Percentiles rank a stretch among this genome's conserved stretches.
Conservation (phyloP, 129 eudicot species). For the Chrysanthemum seticuspe region DNA sequence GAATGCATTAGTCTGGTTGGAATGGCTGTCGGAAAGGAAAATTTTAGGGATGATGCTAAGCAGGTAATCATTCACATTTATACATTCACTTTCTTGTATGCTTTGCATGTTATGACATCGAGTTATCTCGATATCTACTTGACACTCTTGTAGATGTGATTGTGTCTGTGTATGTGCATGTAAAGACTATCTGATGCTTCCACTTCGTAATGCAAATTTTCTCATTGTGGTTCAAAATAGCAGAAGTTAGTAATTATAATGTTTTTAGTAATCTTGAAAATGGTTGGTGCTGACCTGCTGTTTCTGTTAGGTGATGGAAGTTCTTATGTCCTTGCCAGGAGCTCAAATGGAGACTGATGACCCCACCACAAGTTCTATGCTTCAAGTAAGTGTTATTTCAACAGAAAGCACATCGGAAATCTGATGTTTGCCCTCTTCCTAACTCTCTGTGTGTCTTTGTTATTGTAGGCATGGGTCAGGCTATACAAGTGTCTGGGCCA, state of each 20-base stretch:
- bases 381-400: slow-evolving; percentile 58
- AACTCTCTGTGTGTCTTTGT: background rate
- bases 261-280: background rate
- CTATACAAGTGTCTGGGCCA: slow-evolving; percentile 99
- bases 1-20: slow-evolving; percentile 98
- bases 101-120: background rate
- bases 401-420: slow-evolving; percentile 7
- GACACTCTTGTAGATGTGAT: too few species aligned
- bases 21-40: slow-evolving; percentile 99
- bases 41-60: slow-evolving; percentile 93
- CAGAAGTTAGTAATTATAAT: too few species aligned
- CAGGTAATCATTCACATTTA: slow-evolving; percentile 46
- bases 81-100: background rate
- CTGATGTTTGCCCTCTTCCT: background rate
- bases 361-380: slow-evolving; percentile 99
- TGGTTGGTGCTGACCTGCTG: slow-evolving; percentile 8
- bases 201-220: background rate
- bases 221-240: background rate
- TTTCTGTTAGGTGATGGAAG: background rate
- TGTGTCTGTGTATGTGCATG: too few species aligned
- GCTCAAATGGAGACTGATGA: slow-evolving; percentile 90
- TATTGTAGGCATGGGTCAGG: slow-evolving; percentile 90
- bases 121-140: too few species aligned
- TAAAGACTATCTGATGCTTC: background rate
- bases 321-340: too few species aligned